phyloP scores from a whole-genome alignment of 78 protist genomes.

The Monosiga brevicollis region DNA sequence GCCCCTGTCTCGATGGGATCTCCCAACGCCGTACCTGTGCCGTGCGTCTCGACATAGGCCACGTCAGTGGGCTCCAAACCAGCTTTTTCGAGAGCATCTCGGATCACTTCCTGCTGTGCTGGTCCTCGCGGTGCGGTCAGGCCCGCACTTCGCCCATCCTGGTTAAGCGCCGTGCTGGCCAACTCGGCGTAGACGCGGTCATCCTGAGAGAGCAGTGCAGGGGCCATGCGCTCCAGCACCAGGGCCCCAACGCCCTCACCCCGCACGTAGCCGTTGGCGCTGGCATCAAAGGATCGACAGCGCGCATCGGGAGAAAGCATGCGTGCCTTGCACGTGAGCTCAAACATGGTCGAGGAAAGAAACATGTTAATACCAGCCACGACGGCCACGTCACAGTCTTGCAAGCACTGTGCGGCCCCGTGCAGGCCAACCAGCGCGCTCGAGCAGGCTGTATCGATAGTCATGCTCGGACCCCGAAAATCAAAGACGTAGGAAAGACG shows the following conservation, averaged over 20 bases:
- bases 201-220: constrained; percentile 5
- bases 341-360: not conserved
- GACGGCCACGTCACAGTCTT: constrained; percentile 48
- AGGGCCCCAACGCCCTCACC: constrained; percentile 8
- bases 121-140: constrained; percentile 48
- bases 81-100: constrained; percentile 28
- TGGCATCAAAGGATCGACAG: not conserved
- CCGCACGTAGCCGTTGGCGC: constrained; percentile 21
- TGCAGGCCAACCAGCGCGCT: constrained; percentile 55
- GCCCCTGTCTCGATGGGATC: constrained; percentile 40
- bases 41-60: constrained; percentile 61
- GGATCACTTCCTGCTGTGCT: constrained; percentile 49
- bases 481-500: constrained; percentile 60
- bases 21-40: constrained; percentile 78
- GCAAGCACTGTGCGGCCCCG: constrained; percentile 38
- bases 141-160: constrained; percentile 45
- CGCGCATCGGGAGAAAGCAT: not conserved
- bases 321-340: not conserved
- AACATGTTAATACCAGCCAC: constrained; percentile 45
- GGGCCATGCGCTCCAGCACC: not conserved
- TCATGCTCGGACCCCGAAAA: constrained; percentile 61
- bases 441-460: constrained; percentile 82
- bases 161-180: constrained; percentile 31
- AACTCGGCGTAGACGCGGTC: constrained; percentile 43
- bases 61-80: constrained; percentile 6